Conservation (phyloP, 805 yeast genomes). For the Candida fluviatilis region DNA sequence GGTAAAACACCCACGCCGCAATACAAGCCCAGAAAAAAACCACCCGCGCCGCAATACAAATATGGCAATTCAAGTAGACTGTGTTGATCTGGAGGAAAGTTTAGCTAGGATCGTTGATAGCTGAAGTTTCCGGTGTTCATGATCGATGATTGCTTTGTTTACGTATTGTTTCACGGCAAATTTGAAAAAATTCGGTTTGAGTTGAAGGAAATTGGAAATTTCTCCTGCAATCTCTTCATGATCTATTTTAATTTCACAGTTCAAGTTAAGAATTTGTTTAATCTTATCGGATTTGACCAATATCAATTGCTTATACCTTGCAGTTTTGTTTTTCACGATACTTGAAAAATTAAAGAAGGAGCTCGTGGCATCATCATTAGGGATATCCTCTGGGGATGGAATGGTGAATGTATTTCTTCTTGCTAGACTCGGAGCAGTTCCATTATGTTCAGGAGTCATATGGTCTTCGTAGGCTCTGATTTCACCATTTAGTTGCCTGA, state of each 20-base stretch:
- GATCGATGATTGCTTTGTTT: conserved; percentile 14
- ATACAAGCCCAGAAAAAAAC: not conserved
- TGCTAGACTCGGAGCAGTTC: conserved; percentile 13
- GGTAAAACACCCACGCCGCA: not conserved
- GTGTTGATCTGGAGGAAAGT: not conserved
- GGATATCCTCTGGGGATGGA: conserved; percentile 9
- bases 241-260: conserved; percentile 42
- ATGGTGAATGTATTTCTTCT: conserved; percentile 14
- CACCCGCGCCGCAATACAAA: conserved; percentile 1
- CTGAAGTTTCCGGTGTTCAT: not conserved
- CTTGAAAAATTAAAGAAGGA: conserved; percentile 31
- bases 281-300: conserved; percentile 38
- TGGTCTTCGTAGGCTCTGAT: conserved; percentile 24
- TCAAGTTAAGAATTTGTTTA: conserved; percentile 39
- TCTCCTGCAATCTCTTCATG: conserved; percentile 66
- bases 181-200: conserved; percentile 39
- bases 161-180: conserved; percentile 27
- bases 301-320: conserved; percentile 43
- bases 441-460: not conserved
- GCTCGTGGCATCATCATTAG: conserved; percentile 12
- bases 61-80: not conserved
- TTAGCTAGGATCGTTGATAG: not conserved
- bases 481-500: conserved; percentile 25
- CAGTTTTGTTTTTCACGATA: conserved; percentile 50
- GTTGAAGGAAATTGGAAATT: conserved; percentile 53